Base-by-base conservation (phyloP, 768 basidiomycete species). In the Lactarius pseudohatsudake region DNA sequence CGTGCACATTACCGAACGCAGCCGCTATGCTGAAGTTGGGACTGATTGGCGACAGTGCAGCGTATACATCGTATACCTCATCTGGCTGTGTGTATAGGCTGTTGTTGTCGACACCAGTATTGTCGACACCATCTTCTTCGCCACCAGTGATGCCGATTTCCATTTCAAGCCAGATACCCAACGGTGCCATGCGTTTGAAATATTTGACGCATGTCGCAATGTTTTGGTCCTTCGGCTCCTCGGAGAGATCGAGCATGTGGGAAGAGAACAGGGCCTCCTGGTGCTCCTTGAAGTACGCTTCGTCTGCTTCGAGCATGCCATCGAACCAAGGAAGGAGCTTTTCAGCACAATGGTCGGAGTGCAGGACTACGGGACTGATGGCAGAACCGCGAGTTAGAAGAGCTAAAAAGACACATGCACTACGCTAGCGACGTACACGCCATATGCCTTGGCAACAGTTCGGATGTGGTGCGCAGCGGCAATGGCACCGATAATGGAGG, bases 111-210 rank as follows among this genome's bases (percentile, higher is more conserved):
- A 94, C 94, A 50, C 82, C 87, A 56, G 94, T 90, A 85, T 99
- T 99, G 81, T 99, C 96, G 58, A 99, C 97, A 76, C 97, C 96
- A 75, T 98, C 97, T 78, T 99, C 97, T 78, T 99, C 97, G 73
- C 97, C 97, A 74, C 97, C 97, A 59, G 97, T 99, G 79, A 99
- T 98, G 75, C 97, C 97, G 77, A 99, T 99, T 80, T 99, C 97
- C 97, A 99, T 99, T 85, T 99, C 97, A 77, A 99, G 93, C 94
- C 94, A 99, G 68, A 93, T 80, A 60, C 92, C 90, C 74, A 98
- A 78, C 68, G 89, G 86, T 3, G 92, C 91, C 94, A 98, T 91
- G 75, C 93, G 92, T 80, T 88, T 84, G 79, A 98, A 96, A 85
- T 99, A 99, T 76, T 94, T 86, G 66, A 82, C 94, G 77, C 97